phyloP scores from a whole-genome alignment of 805 yeast genomes.

The Zygoascus tannicola region DNA sequence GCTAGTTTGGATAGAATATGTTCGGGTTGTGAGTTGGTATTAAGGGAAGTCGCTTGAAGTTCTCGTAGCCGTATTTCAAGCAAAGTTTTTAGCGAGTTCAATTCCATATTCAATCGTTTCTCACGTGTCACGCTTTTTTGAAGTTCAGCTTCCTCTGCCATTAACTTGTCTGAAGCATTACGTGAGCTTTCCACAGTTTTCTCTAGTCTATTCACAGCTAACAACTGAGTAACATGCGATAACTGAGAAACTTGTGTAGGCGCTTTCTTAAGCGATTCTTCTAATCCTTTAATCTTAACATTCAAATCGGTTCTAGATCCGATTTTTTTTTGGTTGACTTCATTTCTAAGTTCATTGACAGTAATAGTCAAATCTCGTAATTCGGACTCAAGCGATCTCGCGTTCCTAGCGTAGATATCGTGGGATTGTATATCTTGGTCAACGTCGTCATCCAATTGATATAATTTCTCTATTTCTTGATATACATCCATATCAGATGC shows the following conservation, averaged over 20 bases:
- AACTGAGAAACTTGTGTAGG: slow-evolving; percentile 1
- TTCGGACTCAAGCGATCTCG: not conserved
- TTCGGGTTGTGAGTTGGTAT: not conserved
- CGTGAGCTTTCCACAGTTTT: slow-evolving; percentile 1
- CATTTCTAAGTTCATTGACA: not conserved
- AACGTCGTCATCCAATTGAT: not conserved
- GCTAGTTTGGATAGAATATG: not conserved
- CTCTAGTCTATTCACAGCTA: slow-evolving; percentile 7
- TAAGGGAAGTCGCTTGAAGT: not conserved
- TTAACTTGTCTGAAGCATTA: slow-evolving; percentile 2
- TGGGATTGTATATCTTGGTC: not conserved
- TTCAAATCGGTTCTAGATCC: no score
- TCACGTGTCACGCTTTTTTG: not conserved
- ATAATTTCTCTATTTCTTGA: not conserved
- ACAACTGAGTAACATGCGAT: slow-evolving; percentile 1
- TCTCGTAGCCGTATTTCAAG: slow-evolving; percentile 3
- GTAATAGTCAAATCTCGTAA: not conserved
- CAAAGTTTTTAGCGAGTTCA: slow-evolving; percentile 3
- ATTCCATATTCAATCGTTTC: slow-evolving; percentile 2
- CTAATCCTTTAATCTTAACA: not conserved
- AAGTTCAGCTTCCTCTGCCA: not conserved
- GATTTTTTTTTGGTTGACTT: no score
- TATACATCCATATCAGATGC: not conserved
- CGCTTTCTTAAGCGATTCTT: not conserved
- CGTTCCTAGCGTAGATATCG: not conserved